Percentiles rank a stretch among this genome's conserved stretches.
phyloP scores from a whole-genome alignment of 1,139 yeast genomes.

The Yamadazyma jaroonii region DNA sequence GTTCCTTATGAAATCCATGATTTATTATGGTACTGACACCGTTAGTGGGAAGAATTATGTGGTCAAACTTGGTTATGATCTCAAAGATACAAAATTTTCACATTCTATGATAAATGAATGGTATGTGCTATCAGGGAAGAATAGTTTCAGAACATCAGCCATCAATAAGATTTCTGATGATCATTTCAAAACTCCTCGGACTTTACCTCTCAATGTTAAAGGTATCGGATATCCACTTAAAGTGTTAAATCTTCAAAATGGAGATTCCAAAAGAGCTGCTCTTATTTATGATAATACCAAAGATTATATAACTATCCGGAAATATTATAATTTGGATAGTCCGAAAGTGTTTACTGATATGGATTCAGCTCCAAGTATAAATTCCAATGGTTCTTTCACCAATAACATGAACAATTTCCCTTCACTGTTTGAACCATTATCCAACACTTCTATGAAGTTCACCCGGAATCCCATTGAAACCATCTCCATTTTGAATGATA shows the following conservation, averaged over 20 bases:
- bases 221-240: conserved; percentile 30
- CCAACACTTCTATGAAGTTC: neutral
- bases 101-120: conserved; percentile 34
- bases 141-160: conserved; percentile 3
- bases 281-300: conserved; percentile 23
- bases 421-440: neutral
- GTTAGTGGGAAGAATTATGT: conserved; percentile 18
- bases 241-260: conserved; percentile 16
- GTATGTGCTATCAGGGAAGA: conserved; percentile 28
- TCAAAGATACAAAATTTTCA: conserved; percentile 17
- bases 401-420: conserved; percentile 5
- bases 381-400: conserved; percentile 4
- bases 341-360: no score
- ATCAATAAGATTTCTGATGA: neutral
- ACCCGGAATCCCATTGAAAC: conserved; percentile 15
- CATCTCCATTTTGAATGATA: conserved; percentile 30
- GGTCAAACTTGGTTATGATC: conserved; percentile 26
- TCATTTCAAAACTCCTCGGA: conserved; percentile 21
- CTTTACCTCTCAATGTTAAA: conserved; percentile 25
- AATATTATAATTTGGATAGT: conserved; percentile 1
- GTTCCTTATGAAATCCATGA: conserved; percentile 14
- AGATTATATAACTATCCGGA: conserved; percentile 21
- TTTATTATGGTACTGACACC: conserved; percentile 19
- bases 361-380: conserved; percentile 4
- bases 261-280: conserved; percentile 22